Conservation (phyloP, 2,329 filamentous ascomycete genomes). For the Chaetomium strumarium region DNA sequence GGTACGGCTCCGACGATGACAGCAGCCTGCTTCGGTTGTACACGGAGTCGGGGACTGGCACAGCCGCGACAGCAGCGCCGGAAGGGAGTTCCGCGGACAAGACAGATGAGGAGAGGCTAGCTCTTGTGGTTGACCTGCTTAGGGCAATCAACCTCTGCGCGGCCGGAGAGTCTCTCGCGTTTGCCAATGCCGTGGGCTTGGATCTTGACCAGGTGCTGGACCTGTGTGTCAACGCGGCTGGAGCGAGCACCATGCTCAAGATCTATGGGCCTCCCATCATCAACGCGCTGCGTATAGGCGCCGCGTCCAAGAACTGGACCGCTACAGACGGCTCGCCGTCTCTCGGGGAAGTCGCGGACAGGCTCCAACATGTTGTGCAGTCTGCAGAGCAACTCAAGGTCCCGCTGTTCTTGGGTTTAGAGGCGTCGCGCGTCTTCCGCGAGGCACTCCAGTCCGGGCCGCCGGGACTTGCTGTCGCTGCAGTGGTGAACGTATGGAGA, state of each 20-base stretch:
- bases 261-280: slow-evolving; percentile 36
- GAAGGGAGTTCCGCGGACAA: slow-evolving; percentile 24
- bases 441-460: slow-evolving; percentile 26
- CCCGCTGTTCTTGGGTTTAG: slow-evolving; percentile 36
- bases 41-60: slow-evolving; percentile 30
- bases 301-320: slow-evolving; percentile 21
- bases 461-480: slow-evolving; percentile 19
- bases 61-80: slow-evolving; percentile 17
- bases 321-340: slow-evolving; percentile 18
- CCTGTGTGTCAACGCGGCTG: slow-evolving; percentile 42
- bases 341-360: slow-evolving; percentile 28
- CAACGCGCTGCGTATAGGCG: slow-evolving; percentile 28
- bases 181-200: slow-evolving; percentile 36
- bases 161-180: slow-evolving; percentile 39
- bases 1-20: slow-evolving; percentile 44
- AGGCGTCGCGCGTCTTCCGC: slow-evolving; percentile 35
- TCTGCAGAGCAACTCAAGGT: slow-evolving; percentile 39
- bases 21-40: slow-evolving; percentile 40
- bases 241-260: slow-evolving; percentile 37
- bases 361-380: slow-evolving; percentile 35
- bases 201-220: slow-evolving; percentile 42
- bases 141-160: slow-evolving; percentile 40
- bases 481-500: slow-evolving; percentile 27
- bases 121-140: slow-evolving; percentile 35
- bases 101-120: slow-evolving; percentile 33